phyloP scores from a whole-genome alignment of 2,329 filamentous ascomycete genomes.

The Fusarium praegraminearum region DNA sequence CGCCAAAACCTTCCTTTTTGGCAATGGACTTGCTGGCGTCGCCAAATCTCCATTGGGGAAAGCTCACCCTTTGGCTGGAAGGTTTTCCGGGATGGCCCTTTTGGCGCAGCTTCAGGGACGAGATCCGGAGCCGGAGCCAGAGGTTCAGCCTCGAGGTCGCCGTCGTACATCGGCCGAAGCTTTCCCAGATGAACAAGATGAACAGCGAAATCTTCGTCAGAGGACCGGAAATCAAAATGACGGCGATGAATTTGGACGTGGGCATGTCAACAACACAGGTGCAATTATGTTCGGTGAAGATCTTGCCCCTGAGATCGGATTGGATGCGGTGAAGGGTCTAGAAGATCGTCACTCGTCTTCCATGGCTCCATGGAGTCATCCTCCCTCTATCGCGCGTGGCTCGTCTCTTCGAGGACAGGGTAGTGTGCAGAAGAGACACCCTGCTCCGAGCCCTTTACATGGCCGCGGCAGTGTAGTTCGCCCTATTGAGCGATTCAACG shows the following conservation, averaged over 20 bases:
- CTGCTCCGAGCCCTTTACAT: slow-evolving; percentile 55
- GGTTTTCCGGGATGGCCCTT: slow-evolving; percentile 60
- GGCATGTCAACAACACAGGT: slow-evolving; percentile 44
- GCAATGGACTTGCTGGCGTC: slow-evolving; percentile 52
- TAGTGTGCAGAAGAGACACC: slow-evolving; percentile 52
- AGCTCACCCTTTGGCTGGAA: slow-evolving; percentile 58
- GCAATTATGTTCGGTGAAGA: slow-evolving; percentile 55
- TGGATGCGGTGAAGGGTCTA: slow-evolving; percentile 74
- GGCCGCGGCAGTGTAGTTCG: slow-evolving; percentile 53
- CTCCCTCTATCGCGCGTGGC: slow-evolving; percentile 59
- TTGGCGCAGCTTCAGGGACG: slow-evolving; percentile 50
- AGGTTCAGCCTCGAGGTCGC: slow-evolving; percentile 44
- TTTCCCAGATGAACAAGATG: slow-evolving; percentile 55
- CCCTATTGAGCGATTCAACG: slow-evolving; percentile 62
- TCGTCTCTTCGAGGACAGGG: slow-evolving; percentile 59
- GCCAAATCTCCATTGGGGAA: slow-evolving; percentile 41
- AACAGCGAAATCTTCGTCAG: slow-evolving; percentile 55
- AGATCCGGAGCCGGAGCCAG: slow-evolving; percentile 36
- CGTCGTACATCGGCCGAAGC: slow-evolving; percentile 60
- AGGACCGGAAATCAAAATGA: slow-evolving; percentile 46
- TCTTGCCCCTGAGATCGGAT: slow-evolving; percentile 72
- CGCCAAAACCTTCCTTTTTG: slow-evolving; percentile 49
- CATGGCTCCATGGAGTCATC: slow-evolving; percentile 65
- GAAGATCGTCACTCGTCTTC: slow-evolving; percentile 72
- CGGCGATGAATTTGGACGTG: slow-evolving; percentile 48